phyloP scores from a whole-genome alignment of 2,329 filamentous ascomycete species.

The Teratosphaeria destructans region DNA sequence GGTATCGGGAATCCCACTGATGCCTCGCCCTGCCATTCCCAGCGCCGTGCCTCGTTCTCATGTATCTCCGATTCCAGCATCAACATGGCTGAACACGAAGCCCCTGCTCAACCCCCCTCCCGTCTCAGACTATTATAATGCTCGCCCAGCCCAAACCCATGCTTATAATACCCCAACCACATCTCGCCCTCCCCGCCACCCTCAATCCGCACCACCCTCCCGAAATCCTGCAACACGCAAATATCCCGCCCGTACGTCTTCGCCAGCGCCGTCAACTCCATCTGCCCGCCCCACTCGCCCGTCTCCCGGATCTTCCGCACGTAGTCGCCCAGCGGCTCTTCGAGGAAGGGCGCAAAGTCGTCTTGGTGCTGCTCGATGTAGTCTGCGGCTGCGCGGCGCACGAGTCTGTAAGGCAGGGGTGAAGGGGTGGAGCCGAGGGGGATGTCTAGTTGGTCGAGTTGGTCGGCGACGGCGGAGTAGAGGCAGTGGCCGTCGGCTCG shows the following conservation, averaged over 20 bases:
- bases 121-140: constrained; percentile 82
- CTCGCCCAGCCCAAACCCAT: constrained; percentile 88
- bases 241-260: constrained; percentile 71
- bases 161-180: constrained; percentile 91
- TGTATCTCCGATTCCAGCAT: neutral
- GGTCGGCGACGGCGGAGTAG: constrained; percentile 83
- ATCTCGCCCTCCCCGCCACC: constrained; percentile 47
- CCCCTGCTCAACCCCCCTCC: neutral
- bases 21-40: too few relatives aligned
- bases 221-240: constrained; percentile 72
- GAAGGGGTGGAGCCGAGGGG: constrained; percentile 26
- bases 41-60: neutral
- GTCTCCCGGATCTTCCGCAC: constrained; percentile 69
- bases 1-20: too few relatives aligned
- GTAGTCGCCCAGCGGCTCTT: constrained; percentile 67
- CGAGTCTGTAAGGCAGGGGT: constrained; percentile 47
- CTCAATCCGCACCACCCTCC: constrained; percentile 65
- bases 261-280: constrained; percentile 79
- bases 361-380: constrained; percentile 67
- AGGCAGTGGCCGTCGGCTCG: constrained; percentile 88
- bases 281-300: constrained; percentile 90
- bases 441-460: constrained; percentile 47
- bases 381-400: constrained; percentile 61
- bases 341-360: constrained; percentile 79
- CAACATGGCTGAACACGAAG: neutral